Base-by-base conservation (phyloP, 2,329 filamentous ascomycete genomes). In the Ilyonectria robusta region DNA sequence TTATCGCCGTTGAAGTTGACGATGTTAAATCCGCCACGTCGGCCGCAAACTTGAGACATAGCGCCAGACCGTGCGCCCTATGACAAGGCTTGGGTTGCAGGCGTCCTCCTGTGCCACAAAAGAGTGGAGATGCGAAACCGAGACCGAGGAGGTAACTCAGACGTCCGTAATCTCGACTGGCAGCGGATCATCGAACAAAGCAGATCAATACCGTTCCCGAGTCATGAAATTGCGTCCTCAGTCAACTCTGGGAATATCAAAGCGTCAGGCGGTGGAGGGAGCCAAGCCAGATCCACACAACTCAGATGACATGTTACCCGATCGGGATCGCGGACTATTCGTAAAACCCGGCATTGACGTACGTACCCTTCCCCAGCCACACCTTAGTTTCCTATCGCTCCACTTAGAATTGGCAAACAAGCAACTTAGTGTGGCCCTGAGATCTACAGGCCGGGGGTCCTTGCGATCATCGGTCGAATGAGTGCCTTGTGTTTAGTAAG, bases 121-220 rank as follows among this genome's bases (percentile, higher is more conserved):
- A 19, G 15, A 31, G 15, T 19, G 47, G 47, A 19, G 47, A 51
- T 8, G 19, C 47, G 57, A 60, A 51, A 53, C 46, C 57, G 47
- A 60, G 19, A 21, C 21, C 57, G 57, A 60, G 23, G 15, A 21
- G 33, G 35, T 31, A 37, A 10, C 5, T 26, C 26, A 26, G 4
- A 11, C 6, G 46, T 31, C 29, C 19, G n/a, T 31, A 26, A 26
- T 17, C 29, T 31, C 46, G 17, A 17, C 40, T 48, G 11, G 42
- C 13, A 29, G 48, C n/a, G 21, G 17, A 19, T 15, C 26, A 33
- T 50, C 42, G 23, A n/a, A 44, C 9, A 1, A n/a, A 29, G 29
- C 42, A 23, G 44, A 58, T 58, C 46, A 17, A 33, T 46, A 23
- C 31, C 42, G 19, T 42, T 59, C 46, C 19, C 21, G 23, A 35